Evolutionary conservation across 2,329 filamentous ascomycete species (phyloP).

Genomic region (Alternaria incomplexa): DNA sequence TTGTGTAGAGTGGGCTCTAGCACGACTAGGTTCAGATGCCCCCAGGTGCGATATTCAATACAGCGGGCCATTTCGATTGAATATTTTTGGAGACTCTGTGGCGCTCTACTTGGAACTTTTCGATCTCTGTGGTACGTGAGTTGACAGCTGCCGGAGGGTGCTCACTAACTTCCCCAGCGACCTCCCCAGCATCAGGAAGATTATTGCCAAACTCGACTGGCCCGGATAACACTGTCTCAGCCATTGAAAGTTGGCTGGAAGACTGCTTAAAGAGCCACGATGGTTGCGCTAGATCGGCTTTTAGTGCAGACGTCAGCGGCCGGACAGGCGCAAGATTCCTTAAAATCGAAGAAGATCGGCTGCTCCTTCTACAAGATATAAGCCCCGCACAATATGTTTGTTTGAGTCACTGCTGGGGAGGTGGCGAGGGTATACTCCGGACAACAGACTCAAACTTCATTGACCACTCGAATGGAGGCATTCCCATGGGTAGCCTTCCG

Average conservation of each 20-base stretch:
- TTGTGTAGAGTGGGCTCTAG: no score
- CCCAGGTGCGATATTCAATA: no score
- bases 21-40: no score
- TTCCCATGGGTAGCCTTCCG: neutral
- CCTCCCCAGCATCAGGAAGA: no score
- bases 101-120: no score
- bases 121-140: no score
- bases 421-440: neutral
- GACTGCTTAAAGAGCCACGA: neutral
- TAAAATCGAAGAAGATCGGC: neutral
- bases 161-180: no score
- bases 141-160: no score
- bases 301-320: neutral
- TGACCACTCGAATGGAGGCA: neutral
- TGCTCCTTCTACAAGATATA: neutral
- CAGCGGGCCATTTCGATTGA: no score
- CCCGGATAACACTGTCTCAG: no score
- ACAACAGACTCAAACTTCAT: neutral
- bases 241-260: neutral
- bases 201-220: no score
- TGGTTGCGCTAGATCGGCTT: neutral
- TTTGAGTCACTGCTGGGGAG: neutral
- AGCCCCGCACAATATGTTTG: neutral
- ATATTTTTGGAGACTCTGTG: no score
- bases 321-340: neutral